A percentile compares a stretch with the other conserved stretches of the same genome.
Conservation (phyloP, 805 yeast species). For the Pichia cephalocereana region DNA sequence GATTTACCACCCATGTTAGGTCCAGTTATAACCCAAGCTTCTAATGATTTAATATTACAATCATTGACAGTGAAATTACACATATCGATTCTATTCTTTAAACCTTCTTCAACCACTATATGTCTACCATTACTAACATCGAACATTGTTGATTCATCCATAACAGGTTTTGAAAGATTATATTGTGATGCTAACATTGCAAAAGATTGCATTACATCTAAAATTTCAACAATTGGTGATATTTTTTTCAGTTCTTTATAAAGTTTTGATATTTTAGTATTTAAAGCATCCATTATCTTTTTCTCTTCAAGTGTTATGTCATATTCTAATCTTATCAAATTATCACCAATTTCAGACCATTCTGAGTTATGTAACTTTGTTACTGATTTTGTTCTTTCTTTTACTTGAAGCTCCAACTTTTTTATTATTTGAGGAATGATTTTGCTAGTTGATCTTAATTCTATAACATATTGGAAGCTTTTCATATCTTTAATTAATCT, state of each 20-base stretch:
- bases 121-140: slow-evolving; percentile 67
- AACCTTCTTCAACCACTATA: slow-evolving; percentile 73
- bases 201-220: slow-evolving; percentile 71
- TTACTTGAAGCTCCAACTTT: slow-evolving; percentile 9
- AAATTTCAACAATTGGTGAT: slow-evolving; percentile 44
- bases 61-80: slow-evolving; percentile 40
- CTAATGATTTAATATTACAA: slow-evolving; percentile 25
- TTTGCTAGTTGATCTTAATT: slow-evolving; percentile 20
- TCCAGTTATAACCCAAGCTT: slow-evolving; percentile 65
- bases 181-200: slow-evolving; percentile 63
- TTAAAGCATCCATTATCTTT: slow-evolving; percentile 39
- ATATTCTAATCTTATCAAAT: slow-evolving; percentile 35
- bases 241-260: slow-evolving; percentile 37
- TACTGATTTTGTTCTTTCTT: slow-evolving; percentile 20
- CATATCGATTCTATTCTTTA: slow-evolving; percentile 30
- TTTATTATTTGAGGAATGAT: slow-evolving; percentile 12
- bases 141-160: slow-evolving; percentile 40
- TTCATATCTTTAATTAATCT: slow-evolving; percentile 19
- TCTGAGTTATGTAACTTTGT: slow-evolving; percentile 32
- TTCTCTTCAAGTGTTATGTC: slow-evolving; percentile 49
- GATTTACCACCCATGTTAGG: slow-evolving; percentile 89
- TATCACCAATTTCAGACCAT: slow-evolving; percentile 46
- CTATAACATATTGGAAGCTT: slow-evolving; percentile 20
- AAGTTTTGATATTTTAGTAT: slow-evolving; percentile 34
- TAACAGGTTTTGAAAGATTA: slow-evolving; percentile 54